A percentile compares a stretch with the other conserved stretches of the same genome.
Evolutionary conservation across 805 yeast genomes (phyloP).

Genomic region (Kodamaea fukazawae): DNA sequence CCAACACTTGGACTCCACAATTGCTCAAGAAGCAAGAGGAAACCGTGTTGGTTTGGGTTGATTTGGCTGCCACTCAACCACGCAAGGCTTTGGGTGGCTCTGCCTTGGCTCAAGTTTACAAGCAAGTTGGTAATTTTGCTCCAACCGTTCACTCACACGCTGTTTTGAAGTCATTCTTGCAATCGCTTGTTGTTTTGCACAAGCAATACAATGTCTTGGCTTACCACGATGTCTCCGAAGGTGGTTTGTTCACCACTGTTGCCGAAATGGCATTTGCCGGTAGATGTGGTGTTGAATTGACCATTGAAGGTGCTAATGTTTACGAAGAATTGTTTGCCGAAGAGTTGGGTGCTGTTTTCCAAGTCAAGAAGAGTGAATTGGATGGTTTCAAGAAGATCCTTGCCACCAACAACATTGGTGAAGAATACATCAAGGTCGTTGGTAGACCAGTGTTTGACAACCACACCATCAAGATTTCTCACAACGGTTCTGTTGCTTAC

Average conservation of each 20-base stretch:
- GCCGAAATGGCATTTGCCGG: conserved; percentile 98
- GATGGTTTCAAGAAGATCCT: conserved; percentile 56
- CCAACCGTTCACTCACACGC: conserved; percentile 78
- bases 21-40: conserved; percentile 50
- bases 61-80: conserved; percentile 53
- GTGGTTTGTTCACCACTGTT: conserved; percentile 84
- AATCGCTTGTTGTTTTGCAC: conserved; percentile 71
- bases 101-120: conserved; percentile 90
- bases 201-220: conserved; percentile 64
- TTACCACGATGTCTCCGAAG: conserved; percentile 95
- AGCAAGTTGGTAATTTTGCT: conserved; percentile 75
- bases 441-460: conserved; percentile 62
- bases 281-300: conserved; percentile 73
- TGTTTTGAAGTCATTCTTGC: conserved; percentile 66
- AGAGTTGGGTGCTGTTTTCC: conserved; percentile 96
- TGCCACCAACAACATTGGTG: conserved; percentile 54
- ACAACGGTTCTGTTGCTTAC: conserved; percentile 48
- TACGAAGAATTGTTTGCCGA: conserved; percentile 76
- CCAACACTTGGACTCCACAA: conserved; percentile 94
- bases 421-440: conserved; percentile 53
- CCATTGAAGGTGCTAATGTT: conserved; percentile 42
- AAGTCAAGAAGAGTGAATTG: conserved; percentile 55
- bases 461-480: conserved; percentile 48
- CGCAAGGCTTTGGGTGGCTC: conserved; percentile 81
- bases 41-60: conserved; percentile 73